Base-by-base conservation (phyloP, 2,329 filamentous ascomycete species). In the Immersiporthe knoxdaviesiana region DNA sequence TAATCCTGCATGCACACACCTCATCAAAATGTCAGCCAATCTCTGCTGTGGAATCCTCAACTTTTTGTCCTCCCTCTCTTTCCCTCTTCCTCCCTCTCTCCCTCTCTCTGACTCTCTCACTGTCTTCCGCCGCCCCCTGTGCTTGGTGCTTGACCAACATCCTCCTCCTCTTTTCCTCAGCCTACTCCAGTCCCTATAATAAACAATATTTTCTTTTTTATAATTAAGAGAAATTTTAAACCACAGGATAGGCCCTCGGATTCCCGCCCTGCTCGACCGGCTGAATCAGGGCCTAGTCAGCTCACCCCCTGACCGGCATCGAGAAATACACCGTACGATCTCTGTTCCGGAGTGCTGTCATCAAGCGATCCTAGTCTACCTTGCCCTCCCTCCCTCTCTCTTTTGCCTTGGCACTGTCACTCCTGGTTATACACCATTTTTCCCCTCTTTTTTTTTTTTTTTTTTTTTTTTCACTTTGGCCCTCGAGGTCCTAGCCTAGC, bases 401-500 rank as follows among this genome's bases (percentile, higher is more conserved):
- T n/a, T 27, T 47, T 30, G 18, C 30, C 61, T 50, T 52, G 44
- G 27, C 61, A 50, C 24, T 52, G 44, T 21, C 44, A 21, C 27
- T 50, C 32, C 18, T 66, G n/a, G 6, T 11, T 11, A 37, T 59
- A 35, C 27, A 30, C 24, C 41, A 52, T 63, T n/a, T 21, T 32
- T 37, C 44, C n/a, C 8, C 44, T 8, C 18, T 44, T 47, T n/a
- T n/a, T n/a, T 63, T n/a, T 21, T 32, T 37, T 21, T n/a, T 8
- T 21, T 8, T n/a, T 44, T 47, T n/a, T n/a, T n/a, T n/a, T n/a
- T n/a, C n/a, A n/a, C n/a, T n/a, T n/a, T n/a, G n/a, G 54, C 7
- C 32, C 18, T 64, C 54, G 63, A 37, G 60, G 63, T 41, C 50
- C 47, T 52, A 63, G 62, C 41, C 56, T 21, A 32, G 32, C 60